Percentiles rank a stretch among this genome's conserved stretches.
Evolutionary conservation across 1,284 basidiomycete genomes (phyloP).

Genomic region (Heterobasidion occidentale): DNA sequence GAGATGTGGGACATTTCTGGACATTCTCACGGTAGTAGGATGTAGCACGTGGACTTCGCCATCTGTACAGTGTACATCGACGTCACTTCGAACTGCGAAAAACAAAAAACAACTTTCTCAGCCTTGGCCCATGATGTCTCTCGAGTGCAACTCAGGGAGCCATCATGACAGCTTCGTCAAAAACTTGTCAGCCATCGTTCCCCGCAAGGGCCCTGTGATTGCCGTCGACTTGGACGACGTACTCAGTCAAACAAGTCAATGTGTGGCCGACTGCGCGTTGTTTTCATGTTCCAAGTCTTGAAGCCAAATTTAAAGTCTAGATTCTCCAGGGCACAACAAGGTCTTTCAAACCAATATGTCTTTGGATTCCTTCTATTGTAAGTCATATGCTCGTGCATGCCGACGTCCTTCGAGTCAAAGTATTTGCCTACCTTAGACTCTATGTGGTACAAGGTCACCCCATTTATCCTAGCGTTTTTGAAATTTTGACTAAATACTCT

Average conservation of each 20-base stretch:
- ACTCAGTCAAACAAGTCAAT: constrained; percentile 53
- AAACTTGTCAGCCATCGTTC: neutral
- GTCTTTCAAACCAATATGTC: constrained; percentile 33
- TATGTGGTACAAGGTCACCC: constrained; percentile 10
- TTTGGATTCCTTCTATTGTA: constrained; percentile 44
- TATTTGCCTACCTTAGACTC: constrained; percentile 2
- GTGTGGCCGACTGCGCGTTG: constrained; percentile 55
- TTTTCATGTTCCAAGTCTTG: neutral
- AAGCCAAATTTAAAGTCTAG: neutral
- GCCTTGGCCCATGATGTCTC: too few relatives aligned
- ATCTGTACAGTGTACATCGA: too few relatives aligned
- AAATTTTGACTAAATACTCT: neutral
- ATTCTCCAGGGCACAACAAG: constrained; percentile 56
- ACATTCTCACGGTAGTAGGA: too few relatives aligned
- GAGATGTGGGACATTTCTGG: too few relatives aligned
- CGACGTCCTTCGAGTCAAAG: constrained; percentile 1
- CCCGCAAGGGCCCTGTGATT: constrained; percentile 30
- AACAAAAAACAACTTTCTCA: too few relatives aligned
- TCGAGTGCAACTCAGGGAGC: neutral
- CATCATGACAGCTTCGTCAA: neutral
- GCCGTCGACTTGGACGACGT: constrained; percentile 72
- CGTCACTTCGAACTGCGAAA: too few relatives aligned
- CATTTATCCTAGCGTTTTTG: constrained; percentile 5
- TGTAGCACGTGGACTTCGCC: too few relatives aligned
- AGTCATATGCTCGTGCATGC: constrained; percentile 14